phyloP scores from a whole-genome alignment of 139 green algal species.

The Yamagishiella unicocca region DNA sequence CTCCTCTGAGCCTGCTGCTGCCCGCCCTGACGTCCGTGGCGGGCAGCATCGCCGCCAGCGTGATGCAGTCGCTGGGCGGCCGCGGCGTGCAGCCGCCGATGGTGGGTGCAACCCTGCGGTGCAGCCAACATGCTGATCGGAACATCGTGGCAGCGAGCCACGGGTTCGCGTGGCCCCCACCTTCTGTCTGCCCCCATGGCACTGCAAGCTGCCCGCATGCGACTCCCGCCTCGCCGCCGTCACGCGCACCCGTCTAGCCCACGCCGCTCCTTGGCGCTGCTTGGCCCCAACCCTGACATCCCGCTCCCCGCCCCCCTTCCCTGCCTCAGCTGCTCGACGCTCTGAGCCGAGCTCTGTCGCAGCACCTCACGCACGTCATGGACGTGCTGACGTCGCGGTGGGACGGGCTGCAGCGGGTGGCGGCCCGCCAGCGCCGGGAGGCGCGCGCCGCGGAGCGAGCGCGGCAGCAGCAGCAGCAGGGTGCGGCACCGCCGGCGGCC shows the following conservation, averaged over 20 bases:
- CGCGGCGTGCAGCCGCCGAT: conserved; percentile 3
- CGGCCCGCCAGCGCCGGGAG: neutral
- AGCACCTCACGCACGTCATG: conserved; percentile 29
- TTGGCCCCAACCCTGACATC: too few species aligned
- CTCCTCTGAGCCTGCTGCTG: conserved; percentile 22
- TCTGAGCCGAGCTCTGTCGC: neutral
- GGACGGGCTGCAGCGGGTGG: neutral
- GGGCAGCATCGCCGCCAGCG: conserved; percentile 18
- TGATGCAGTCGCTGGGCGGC: conserved; percentile 10
- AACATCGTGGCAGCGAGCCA: too few species aligned
- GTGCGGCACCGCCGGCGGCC: neutral
- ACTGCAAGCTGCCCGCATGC: too few species aligned
- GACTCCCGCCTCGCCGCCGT: too few species aligned
- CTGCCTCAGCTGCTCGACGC: neutral
- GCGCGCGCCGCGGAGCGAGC: neutral
- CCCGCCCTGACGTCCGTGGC: conserved; percentile 34
- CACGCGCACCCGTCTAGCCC: too few species aligned
- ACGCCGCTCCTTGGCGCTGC: too few species aligned
- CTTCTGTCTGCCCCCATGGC: too few species aligned
- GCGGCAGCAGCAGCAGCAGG: neutral
- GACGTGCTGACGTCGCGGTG: conserved; percentile 16
- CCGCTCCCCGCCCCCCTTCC: too few species aligned
- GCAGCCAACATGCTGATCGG: too few species aligned
- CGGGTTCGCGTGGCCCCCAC: too few species aligned
- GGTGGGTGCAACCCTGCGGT: neutral